phyloP scores from a whole-genome alignment of 805 yeast genomes.

The Tetrapisispora fleetii region DNA sequence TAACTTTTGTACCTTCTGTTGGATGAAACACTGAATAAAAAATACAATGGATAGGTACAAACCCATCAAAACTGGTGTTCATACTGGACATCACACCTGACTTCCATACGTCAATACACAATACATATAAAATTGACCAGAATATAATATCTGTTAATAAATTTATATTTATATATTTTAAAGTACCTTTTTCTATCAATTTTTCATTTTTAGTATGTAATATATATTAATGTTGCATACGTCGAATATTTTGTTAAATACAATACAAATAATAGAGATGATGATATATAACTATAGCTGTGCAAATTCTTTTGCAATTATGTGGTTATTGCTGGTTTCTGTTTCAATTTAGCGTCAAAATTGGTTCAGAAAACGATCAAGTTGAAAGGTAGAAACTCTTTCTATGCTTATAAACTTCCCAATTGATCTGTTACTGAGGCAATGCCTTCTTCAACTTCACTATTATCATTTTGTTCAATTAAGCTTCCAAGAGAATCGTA shows the following conservation, averaged over 20 bases:
- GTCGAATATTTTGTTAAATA: too few species aligned
- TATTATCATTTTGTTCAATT: constrained; percentile 7
- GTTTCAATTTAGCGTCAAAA: background rate
- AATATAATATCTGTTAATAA: too few species aligned
- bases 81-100: background rate
- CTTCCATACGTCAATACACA: background rate
- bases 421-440: background rate
- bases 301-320: background rate
- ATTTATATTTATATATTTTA: too few species aligned
- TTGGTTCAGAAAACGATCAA: background rate
- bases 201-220: too few species aligned
- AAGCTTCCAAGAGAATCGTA: background rate
- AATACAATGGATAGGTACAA: constrained; percentile 78
- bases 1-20: constrained; percentile 86
- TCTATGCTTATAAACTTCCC: background rate
- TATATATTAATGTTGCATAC: background rate
- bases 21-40: constrained; percentile 93
- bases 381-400: background rate
- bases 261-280: too few species aligned
- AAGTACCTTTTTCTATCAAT: too few species aligned
- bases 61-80: constrained; percentile 42
- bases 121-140: too few species aligned
- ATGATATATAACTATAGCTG: background rate
- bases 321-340: background rate
- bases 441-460: constrained; percentile 4